A percentile compares a stretch with the other conserved stretches of the same genome.
Evolutionary conservation across 768 basidiomycete genomes (phyloP).

Genomic region (Tephrocybe sp.): DNA sequence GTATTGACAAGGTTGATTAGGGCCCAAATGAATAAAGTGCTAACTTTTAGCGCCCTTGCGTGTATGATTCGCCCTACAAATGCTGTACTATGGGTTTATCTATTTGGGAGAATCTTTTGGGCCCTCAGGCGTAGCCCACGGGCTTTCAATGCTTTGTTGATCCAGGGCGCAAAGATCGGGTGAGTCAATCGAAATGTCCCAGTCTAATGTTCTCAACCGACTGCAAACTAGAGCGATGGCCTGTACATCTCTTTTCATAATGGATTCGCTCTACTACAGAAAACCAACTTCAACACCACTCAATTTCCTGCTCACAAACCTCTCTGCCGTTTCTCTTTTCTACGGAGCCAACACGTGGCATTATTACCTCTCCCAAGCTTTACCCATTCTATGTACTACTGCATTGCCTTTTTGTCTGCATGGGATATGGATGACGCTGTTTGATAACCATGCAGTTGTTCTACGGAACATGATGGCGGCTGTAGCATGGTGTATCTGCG

Average conservation of each 20-base stretch:
- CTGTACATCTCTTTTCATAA: slow-evolving; percentile 28
- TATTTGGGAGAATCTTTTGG: slow-evolving; percentile 60
- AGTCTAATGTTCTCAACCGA: background rate
- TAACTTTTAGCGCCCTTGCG: slow-evolving; percentile 69
- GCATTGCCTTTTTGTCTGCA: slow-evolving; percentile 70
- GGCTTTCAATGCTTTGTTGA: slow-evolving; percentile 29
- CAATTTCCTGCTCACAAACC: slow-evolving; percentile 82
- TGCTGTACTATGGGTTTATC: slow-evolving; percentile 78
- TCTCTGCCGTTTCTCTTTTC: slow-evolving; percentile 85
- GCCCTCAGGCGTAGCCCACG: slow-evolving; percentile 35
- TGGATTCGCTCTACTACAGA: slow-evolving; percentile 76
- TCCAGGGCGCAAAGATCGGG: slow-evolving; percentile 43
- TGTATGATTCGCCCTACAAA: slow-evolving; percentile 89
- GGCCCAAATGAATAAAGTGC: slow-evolving; percentile 29
- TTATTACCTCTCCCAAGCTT: slow-evolving; percentile 82
- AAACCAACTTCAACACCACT: slow-evolving; percentile 67
- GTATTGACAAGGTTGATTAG: slow-evolving; percentile 17
- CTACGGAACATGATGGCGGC: slow-evolving; percentile 44
- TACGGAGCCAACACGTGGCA: slow-evolving; percentile 88
- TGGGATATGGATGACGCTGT: slow-evolving; percentile 44
- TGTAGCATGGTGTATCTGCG: slow-evolving; percentile 56
- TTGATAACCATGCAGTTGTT: slow-evolving; percentile 23
- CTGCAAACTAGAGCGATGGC: slow-evolving; percentile 21
- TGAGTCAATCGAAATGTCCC: slow-evolving; percentile 22
- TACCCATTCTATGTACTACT: slow-evolving; percentile 80